Evolutionary conservation across 169 alveolate species (phyloP), one percentile per base, ranked within the genome.

Genomic region (Neospora caninum): DNA sequence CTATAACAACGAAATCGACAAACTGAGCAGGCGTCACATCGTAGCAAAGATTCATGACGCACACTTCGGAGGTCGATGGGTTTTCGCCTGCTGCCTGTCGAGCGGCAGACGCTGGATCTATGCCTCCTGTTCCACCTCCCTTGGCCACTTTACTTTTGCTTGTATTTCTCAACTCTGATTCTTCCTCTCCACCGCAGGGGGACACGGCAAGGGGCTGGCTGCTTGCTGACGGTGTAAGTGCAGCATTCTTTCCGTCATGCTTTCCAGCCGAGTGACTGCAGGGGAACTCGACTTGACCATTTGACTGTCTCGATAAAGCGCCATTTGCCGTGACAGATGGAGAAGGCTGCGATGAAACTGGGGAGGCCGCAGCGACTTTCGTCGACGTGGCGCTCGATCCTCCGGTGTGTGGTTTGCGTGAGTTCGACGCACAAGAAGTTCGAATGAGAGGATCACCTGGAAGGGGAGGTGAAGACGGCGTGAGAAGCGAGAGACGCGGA

Each of bases 21-120:
- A 88, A 88, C 82, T 88, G 83, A 10, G 92, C 92, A 4, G 83
- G 92, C 13, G 92, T 88, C n/a, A 88, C 80, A 38, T 88, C 92
- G 58, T 88, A 88, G 53, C 80, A 31, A 18, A 67, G 83, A 42
- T 58, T 88, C 45, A 88, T 67, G 22, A 88, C 92, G 9, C 80
- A 38, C 34, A 88, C 83, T 53, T 53, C 80, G 83, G 69, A 38
- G 36, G 27, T 83, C 20, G 82, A 18, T 39, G 13, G 54, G 92
- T 80, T n/a, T 22, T 43, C 80, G 31, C 80, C 80, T 69, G 6
- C 80, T 69, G 41, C 80, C 29, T n/a, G 41, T 69, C 80, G 31
- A 70, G 58, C 92, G 18, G 54, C 22, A 7, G 64, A 54, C 29
- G 92, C 64, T 2, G 80, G 36, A 7, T 34, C 10, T 10, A 34